phyloP scores from a whole-genome alignment of 139 green algal genomes.

The Limnomonas spitsbergensis region DNA sequence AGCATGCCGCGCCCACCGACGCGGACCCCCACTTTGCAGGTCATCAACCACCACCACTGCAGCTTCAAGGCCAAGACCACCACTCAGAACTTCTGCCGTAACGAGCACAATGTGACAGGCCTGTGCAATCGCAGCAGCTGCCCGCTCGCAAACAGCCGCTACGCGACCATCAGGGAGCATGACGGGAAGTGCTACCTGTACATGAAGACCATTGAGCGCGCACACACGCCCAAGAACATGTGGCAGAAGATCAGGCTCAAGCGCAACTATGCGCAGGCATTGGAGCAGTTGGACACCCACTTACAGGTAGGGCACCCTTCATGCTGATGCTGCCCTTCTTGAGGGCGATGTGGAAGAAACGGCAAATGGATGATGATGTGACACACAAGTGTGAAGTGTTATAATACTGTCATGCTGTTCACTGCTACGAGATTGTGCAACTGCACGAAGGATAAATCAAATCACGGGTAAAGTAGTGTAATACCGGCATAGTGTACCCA shows the following conservation, averaged over 20 bases:
- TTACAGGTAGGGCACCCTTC: slow-evolving; percentile 43
- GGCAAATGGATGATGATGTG: too few relatives aligned
- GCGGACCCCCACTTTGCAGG: slow-evolving; percentile 45
- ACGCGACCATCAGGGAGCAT: slow-evolving; percentile 87
- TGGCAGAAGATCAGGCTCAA: slow-evolving; percentile 93
- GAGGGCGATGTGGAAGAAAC: too few relatives aligned
- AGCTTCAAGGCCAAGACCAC: slow-evolving; percentile 89
- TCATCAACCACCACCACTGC: slow-evolving; percentile 95
- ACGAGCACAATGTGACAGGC: slow-evolving; percentile 97
- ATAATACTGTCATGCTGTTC: too few relatives aligned
- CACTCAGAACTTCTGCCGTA: slow-evolving; percentile 95
- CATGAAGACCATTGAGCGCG: slow-evolving; percentile 96
- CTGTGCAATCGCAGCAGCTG: slow-evolving; percentile 91
- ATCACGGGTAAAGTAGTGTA: too few relatives aligned
- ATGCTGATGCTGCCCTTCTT: too few relatives aligned
- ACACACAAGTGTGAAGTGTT: too few relatives aligned
- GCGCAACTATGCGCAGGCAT: slow-evolving; percentile 75
- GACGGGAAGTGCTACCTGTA: slow-evolving; percentile 83
- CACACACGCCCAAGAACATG: slow-evolving; percentile 90
- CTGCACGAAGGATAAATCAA: too few relatives aligned
- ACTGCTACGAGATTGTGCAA: too few relatives aligned
- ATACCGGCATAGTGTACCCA: too few relatives aligned
- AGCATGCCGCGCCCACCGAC: background rate
- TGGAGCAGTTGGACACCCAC: slow-evolving; percentile 82
- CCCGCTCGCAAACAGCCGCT: slow-evolving; percentile 93